These are phyloP conservation scores for Pseudofabraea citricarpa DNA, from an alignment of 2,329 filamentous ascomycete genomes.

Conservation along the genomic window DNA sequence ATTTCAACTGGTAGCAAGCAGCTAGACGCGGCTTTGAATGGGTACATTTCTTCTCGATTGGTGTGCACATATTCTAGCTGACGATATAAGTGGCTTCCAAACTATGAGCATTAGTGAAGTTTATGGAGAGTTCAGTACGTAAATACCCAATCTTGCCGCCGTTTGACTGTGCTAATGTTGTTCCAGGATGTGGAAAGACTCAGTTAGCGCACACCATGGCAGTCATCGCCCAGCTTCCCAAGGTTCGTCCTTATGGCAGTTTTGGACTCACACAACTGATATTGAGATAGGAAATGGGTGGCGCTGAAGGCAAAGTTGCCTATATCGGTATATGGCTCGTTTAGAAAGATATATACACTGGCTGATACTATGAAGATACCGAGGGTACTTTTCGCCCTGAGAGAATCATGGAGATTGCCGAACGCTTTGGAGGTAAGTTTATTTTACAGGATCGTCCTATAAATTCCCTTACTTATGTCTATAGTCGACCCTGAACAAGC, in stretches of 20 bases:
- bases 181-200: constrained; percentile 57
- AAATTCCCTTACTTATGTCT: constrained; percentile 10
- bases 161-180: constrained; percentile 1
- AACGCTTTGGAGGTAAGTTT: constrained; percentile 49
- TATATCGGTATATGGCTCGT: constrained; percentile 50
- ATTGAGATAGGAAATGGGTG: constrained; percentile 48
- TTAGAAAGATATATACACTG: neutral
- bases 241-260: constrained; percentile 20
- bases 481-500: constrained; percentile 50
- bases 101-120: constrained; percentile 66
- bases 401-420: constrained; percentile 61
- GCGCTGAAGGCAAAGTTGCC: constrained; percentile 63
- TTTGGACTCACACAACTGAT: constrained; percentile 5
- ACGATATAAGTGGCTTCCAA: constrained; percentile 52
- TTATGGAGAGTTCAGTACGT: constrained; percentile 51
- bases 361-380: constrained; percentile 34
- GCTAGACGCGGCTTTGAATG: constrained; percentile 59
- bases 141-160: neutral
- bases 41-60: constrained; percentile 32
- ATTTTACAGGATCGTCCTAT: too few species aligned
- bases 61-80: constrained; percentile 5
- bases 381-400: constrained; percentile 65
- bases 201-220: constrained; percentile 66
- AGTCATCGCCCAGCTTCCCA: constrained; percentile 53
- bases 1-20: constrained; percentile 68